Conservation (phyloP, 2,329 filamentous ascomycete genomes). For the Simplicillium aogashimaense region DNA sequence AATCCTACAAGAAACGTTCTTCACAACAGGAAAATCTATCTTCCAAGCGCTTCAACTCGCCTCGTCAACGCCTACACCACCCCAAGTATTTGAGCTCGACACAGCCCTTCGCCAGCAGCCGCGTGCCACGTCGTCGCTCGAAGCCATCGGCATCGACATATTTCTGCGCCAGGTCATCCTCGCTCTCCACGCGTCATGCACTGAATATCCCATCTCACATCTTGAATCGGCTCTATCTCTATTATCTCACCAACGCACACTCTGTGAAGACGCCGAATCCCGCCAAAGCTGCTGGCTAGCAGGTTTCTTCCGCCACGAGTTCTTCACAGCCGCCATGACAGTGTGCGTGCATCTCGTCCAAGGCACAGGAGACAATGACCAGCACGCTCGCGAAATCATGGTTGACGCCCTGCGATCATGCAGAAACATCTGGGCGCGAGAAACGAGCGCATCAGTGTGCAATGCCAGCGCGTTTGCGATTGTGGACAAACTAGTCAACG, state of each 20-base stretch:
- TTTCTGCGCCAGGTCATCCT: constrained; percentile 6
- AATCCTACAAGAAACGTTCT: constrained; percentile 1
- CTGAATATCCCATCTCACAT: constrained; percentile 4
- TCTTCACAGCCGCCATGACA: constrained; percentile 7
- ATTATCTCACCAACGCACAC: constrained; percentile 4
- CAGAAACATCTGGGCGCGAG: constrained; percentile 7
- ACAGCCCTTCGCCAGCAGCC: constrained; percentile 1
- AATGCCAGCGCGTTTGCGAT: constrained; percentile 7
- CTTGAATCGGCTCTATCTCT: constrained; percentile 5
- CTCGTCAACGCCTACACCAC: constrained; percentile 1
- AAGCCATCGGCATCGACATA: constrained; percentile 3
- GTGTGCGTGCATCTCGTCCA: constrained; percentile 6
- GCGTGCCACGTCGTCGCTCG: constrained; percentile 1
- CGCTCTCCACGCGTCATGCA: constrained; percentile 5
- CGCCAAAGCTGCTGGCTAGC: constrained; percentile 4
- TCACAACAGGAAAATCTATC: background rate
- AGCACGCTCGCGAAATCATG: constrained; percentile 6
- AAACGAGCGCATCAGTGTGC: constrained; percentile 5
- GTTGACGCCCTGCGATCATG: constrained; percentile 8
- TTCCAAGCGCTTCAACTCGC: constrained; percentile 2
- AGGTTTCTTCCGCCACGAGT: constrained; percentile 6
- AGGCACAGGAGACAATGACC: constrained; percentile 1
- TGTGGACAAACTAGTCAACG: constrained; percentile 4
- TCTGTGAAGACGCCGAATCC: constrained; percentile 3
- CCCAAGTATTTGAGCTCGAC: constrained; percentile 4